Conservation (phyloP, 2,329 filamentous ascomycete genomes). For the Rhexocercosporidium sp. region DNA sequence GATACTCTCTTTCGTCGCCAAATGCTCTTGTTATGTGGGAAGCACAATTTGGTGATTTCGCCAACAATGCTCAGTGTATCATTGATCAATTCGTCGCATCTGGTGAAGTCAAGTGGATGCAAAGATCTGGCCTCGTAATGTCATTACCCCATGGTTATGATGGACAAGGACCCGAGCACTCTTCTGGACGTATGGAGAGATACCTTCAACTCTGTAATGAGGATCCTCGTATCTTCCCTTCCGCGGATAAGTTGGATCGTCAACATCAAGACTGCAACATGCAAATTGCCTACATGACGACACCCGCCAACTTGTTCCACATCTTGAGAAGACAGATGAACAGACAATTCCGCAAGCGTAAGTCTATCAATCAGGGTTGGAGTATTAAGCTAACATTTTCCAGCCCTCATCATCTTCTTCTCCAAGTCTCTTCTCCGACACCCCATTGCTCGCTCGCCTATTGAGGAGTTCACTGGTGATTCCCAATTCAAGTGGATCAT, state of each 20-base stretch:
- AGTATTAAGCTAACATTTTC: constrained; percentile 29
- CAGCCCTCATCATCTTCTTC: constrained; percentile 96
- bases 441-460: constrained; percentile 84
- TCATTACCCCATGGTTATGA: constrained; percentile 98
- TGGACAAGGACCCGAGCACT: constrained; percentile 97
- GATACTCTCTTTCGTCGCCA: constrained; percentile 95
- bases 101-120: constrained; percentile 98
- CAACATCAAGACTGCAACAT: constrained; percentile 99
- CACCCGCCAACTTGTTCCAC: constrained; percentile 95
- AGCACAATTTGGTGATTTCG: constrained; percentile 98
- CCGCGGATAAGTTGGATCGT: constrained; percentile 85
- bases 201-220: constrained; percentile 98
- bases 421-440: constrained; percentile 96
- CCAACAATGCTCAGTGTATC: constrained; percentile 99
- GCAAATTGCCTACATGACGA: constrained; percentile 98
- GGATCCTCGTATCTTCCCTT: constrained; percentile 91
- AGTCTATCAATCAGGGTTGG: constrained; percentile 47
- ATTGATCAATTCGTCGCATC: constrained; percentile 99
- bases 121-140: constrained; percentile 95
- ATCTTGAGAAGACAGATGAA: constrained; percentile 97
- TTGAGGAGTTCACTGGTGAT: constrained; percentile 90
- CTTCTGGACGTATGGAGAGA: constrained; percentile 94
- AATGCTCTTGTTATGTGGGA: constrained; percentile 99
- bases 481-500: constrained; percentile 98
- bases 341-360: constrained; percentile 98